Conservation (phyloP, 192 early-diverging fungal genomes). For the Coemansia sp. region DNA sequence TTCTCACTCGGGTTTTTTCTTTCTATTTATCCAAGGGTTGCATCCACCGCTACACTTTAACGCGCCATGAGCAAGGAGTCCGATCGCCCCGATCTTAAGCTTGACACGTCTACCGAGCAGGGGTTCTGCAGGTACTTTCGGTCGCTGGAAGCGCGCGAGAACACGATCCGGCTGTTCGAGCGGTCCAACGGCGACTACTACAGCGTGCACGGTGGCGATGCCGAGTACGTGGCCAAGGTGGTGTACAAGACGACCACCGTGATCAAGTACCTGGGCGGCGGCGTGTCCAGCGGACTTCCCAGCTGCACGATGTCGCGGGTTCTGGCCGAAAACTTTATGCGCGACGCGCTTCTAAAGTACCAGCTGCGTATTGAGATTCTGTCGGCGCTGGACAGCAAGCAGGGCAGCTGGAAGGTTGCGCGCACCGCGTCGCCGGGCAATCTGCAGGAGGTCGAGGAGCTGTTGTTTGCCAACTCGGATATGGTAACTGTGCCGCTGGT, state of each 20-base stretch:
- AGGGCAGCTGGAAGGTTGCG: constrained; percentile 52
- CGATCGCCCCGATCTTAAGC: constrained; percentile 31
- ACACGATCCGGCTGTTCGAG: constrained; percentile 52
- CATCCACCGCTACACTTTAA: not conserved
- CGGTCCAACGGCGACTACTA: constrained; percentile 67
- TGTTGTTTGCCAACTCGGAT: constrained; percentile 72
- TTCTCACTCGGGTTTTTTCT: no score
- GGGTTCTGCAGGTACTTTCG: constrained; percentile 40
- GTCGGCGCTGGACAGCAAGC: constrained; percentile 46
- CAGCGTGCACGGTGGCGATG: constrained; percentile 85
- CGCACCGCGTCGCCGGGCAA: constrained; percentile 91
- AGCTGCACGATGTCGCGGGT: constrained; percentile 76
- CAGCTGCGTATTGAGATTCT: constrained; percentile 84
- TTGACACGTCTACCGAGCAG: constrained; percentile 41
- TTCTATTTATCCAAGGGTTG: not conserved
- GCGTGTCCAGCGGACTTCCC: constrained; percentile 57
- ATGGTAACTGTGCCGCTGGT: constrained; percentile 75
- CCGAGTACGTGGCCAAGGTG: constrained; percentile 74
- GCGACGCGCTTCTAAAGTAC: constrained; percentile 70
- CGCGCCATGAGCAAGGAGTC: constrained; percentile 22
- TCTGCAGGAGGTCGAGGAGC: constrained; percentile 83
- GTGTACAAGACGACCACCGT: constrained; percentile 91
- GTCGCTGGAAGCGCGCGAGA: constrained; percentile 20
- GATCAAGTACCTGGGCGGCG: constrained; percentile 82
- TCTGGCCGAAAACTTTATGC: constrained; percentile 71